Percentiles rank a stretch among this genome's conserved stretches.
Conservation (phyloP, 2,329 filamentous ascomycete species). For the Diaporthe citriasiana region DNA sequence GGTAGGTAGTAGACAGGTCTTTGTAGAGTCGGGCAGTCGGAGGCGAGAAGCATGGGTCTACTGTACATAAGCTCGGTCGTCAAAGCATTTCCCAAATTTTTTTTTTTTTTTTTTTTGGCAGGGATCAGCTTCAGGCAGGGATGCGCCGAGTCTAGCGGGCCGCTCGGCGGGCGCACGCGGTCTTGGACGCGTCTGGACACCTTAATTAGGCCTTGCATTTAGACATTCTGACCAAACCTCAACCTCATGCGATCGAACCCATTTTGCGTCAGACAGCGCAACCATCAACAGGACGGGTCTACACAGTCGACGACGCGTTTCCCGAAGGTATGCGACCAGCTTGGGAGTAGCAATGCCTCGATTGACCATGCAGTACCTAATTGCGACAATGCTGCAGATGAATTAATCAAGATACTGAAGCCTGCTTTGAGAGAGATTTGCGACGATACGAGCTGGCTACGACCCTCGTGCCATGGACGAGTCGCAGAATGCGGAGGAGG, state of each 20-base stretch:
- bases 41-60: not conserved
- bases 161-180: not conserved
- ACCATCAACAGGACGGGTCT: not conserved
- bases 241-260: not conserved
- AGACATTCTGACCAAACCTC: not conserved
- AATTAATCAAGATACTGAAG: not conserved
- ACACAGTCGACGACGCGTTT: not conserved
- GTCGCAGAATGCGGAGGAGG: conserved; percentile 36
- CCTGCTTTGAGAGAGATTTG: conserved; percentile 29
- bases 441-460: not conserved
- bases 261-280: conserved; percentile 1
- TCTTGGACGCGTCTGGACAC: conserved; percentile 26
- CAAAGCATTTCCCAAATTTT: not conserved
- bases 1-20: not conserved
- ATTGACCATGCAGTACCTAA: conserved; percentile 1
- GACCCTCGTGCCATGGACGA: conserved; percentile 27
- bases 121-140: conserved; percentile 26
- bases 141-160: not conserved
- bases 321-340: conserved; percentile 19
- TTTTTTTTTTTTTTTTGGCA: conserved; percentile 21
- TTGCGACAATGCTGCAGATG: conserved; percentile 33
- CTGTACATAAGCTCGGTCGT: not conserved
- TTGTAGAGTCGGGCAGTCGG: no score
- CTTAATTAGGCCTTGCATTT: not conserved
- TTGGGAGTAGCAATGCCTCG: not conserved